Evolutionary conservation across 1,284 basidiomycete species (phyloP).

Genomic region (Malassezia globosa): DNA sequence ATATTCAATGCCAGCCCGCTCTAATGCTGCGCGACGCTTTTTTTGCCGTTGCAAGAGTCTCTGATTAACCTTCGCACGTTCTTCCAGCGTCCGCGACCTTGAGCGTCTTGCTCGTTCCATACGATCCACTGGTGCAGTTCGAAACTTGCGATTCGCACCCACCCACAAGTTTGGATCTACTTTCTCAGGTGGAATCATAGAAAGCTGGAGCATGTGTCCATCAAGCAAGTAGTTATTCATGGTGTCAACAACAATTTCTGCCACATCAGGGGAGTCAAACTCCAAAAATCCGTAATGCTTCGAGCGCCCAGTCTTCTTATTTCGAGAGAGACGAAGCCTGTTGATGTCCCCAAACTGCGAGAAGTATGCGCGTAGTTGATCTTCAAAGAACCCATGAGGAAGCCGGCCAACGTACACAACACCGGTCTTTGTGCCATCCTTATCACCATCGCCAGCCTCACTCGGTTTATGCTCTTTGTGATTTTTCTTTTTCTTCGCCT

Average conservation of each 20-base stretch:
- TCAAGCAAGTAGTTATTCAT: slow-evolving; percentile 98
- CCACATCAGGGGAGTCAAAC: slow-evolving; percentile 77
- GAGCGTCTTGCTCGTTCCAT: slow-evolving; percentile 60
- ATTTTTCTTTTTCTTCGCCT: slow-evolving; percentile 23
- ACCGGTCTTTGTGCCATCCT: slow-evolving; percentile 51
- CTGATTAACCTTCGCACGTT: slow-evolving; percentile 59
- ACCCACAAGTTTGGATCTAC: slow-evolving; percentile 90
- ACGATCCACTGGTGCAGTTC: slow-evolving; percentile 62
- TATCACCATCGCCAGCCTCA: background rate
- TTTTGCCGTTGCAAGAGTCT: slow-evolving; percentile 68
- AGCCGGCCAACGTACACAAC: slow-evolving; percentile 80
- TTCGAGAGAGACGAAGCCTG: slow-evolving; percentile 77
- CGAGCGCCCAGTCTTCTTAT: slow-evolving; percentile 88
- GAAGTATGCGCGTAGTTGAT: slow-evolving; percentile 83
- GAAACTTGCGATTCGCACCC: slow-evolving; percentile 87
- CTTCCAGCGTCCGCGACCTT: slow-evolving; percentile 64
- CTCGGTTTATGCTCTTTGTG: no score
- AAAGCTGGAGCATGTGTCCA: slow-evolving; percentile 80
- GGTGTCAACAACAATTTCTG: slow-evolving; percentile 88
- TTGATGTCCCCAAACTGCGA: slow-evolving; percentile 86
- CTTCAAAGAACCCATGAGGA: slow-evolving; percentile 94
- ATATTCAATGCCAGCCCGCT: slow-evolving; percentile 75
- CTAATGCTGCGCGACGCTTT: slow-evolving; percentile 66
- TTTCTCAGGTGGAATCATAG: slow-evolving; percentile 64
- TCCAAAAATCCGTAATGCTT: slow-evolving; percentile 97